Percentiles rank a stretch among this genome's conserved stretches.
phyloP scores from a whole-genome alignment of 2,329 filamentous ascomycete genomes.

The Aspergillus uvarum region DNA sequence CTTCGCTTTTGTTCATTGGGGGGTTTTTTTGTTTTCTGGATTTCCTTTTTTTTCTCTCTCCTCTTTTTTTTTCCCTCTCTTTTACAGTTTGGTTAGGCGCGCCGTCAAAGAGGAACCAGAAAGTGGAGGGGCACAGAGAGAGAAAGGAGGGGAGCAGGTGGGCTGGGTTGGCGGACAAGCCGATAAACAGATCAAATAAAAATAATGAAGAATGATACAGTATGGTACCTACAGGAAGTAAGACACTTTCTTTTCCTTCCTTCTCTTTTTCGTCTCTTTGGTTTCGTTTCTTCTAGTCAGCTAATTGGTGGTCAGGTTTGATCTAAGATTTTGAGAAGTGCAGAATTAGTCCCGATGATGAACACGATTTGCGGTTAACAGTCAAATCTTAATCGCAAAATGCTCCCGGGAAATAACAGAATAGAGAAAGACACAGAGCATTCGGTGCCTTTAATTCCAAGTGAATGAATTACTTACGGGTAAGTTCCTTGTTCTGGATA shows the following conservation, averaged over 20 bases:
- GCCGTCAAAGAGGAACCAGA: constrained; percentile 18
- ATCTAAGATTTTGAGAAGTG: neutral
- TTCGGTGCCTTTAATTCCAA: neutral
- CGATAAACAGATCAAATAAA: constrained; percentile 12
- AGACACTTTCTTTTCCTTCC: neutral
- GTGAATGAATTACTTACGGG: neutral
- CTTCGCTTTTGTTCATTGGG: neutral
- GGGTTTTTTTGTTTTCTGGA: neutral
- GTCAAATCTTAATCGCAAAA: neutral
- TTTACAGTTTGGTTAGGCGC: constrained; percentile 12
- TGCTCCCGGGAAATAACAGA: neutral
- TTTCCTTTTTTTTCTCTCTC: constrained; percentile 1
- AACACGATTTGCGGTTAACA: neutral
- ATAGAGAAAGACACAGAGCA: neutral
- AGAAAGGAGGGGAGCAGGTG: constrained; percentile 17
- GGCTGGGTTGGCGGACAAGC: constrained; percentile 13
- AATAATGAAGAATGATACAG: constrained; percentile 2
- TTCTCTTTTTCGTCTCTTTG: neutral
- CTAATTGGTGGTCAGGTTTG: neutral
- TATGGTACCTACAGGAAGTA: neutral
- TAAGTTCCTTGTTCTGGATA: neutral
- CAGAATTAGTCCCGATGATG: neutral
- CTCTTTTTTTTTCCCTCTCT: constrained; percentile 4
- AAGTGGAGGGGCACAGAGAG: constrained; percentile 16
- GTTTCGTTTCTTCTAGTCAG: neutral